Evolutionary conservation across 208 protist species (phyloP), one percentile per base, ranked within the genome.

Genomic region (Trypanosoma platydactyli): DNA sequence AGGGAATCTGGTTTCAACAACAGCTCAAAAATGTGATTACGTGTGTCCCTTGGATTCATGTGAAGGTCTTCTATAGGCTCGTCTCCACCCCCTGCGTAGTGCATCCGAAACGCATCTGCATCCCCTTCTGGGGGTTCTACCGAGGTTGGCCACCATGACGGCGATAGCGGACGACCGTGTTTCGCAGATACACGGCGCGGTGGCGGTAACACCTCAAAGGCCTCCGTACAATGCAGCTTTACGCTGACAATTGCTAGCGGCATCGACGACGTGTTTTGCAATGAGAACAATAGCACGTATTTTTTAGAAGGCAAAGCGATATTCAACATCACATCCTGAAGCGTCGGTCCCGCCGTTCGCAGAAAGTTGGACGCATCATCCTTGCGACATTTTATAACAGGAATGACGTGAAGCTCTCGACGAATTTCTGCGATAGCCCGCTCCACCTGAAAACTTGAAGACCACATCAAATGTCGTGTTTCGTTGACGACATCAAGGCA

Each of bases 401-500:
- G 69, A 35, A 75, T 18, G 52, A 64, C 38, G n/a, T 70, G 56
- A 58, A 88, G 53, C 24, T 41, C 22, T 0, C 78, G 69, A 62
- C 68, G 64, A 57, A 61, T 50, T 66, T 91, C 82, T 27, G 60
- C 69, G 24, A 91, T 64, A 12, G 77, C 66, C 45, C 74, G 74
- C 63, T 86, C 85, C 13, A 67, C 75, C 27, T 76, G 68, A 53
- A 91, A 54, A 11, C 69, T 73, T 61, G 75, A 86, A 35, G 54
- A 67, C 82, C 85, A 91, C 56, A 60, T 76, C 40, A 91, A 61
- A 22, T 71, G 73, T 48, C 79, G 78, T 42, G 62, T 27, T 29
- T 76, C 76, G 20, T 62, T 70, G 42, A 68, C 72, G 42, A 84
- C 78, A 73, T 91, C 81, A 27, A 48, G 52, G 71, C 83, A 91